Evolutionary conservation across 2,329 filamentous ascomycete species (phyloP), one percentile per base, ranked within the genome.

Genomic region (Pseudovirgaria hyperparasitica): DNA sequence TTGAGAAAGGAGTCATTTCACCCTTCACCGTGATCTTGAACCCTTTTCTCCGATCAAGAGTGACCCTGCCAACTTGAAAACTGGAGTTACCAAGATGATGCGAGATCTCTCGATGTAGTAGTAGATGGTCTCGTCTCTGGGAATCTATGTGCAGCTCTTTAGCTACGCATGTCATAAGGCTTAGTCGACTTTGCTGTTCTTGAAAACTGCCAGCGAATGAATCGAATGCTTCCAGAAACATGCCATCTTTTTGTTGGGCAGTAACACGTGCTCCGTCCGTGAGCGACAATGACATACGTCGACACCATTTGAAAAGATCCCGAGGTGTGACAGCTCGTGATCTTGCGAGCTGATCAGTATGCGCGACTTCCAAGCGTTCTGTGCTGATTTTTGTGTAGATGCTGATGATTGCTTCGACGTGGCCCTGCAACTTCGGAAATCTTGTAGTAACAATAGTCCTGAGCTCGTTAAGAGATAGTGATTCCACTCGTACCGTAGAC

Each of bases 141-240:
- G 79, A 76, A 18, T 90, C 78, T 31, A 96, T 73, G 30, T 86
- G 82, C 57, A 98, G 77, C 41, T 85, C 78, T 54, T 92, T 75
- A 1, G 86, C 86, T 34, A 96, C 82, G 23, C 69, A 70, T 25
- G 66, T 62, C 22, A 79, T 70, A 17, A 92, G 58, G 4, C 62
- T 55, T 24, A 61, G 57, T 26, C 74, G 72, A 16, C 74, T 58
- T 9, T 69, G 62, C 16, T 66, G 65, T 30, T 77, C 77, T 7
- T 79, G 76, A 23, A 90, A 62, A 46, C 79, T 82, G 28, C 81
- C 82, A 22, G 82, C 76, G 51, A 98, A 96, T 46, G 86, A 92
- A 52, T 98, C 90, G 27, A 90, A 67, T 1, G 85, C 82, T 48
- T 98, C 90, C 58, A 93, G 71, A 44, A 94, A 94, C 54, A 96